Conservation (phyloP, 2,329 filamentous ascomycete species). For the Chrysoporthe deuterocubensis region DNA sequence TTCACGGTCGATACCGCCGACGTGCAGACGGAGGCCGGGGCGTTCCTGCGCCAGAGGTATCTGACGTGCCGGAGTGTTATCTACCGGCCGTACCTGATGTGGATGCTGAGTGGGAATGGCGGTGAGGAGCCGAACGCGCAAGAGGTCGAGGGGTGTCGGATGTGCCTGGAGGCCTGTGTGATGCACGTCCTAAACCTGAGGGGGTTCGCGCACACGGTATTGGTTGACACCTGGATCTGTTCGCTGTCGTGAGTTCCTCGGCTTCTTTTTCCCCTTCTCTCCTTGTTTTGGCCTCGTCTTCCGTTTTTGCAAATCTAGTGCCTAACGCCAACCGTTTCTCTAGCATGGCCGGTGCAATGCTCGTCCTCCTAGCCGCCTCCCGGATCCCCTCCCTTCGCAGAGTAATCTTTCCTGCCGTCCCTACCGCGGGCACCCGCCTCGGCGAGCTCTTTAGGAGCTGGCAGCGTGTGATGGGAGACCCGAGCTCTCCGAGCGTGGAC, state of each 20-base stretch:
- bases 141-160: slow-evolving; percentile 42
- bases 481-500: slow-evolving; percentile 50
- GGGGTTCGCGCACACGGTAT: slow-evolving; percentile 53
- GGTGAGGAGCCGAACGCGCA: slow-evolving; percentile 32
- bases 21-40: slow-evolving; percentile 46
- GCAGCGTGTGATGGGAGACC: slow-evolving; percentile 44
- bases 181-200: slow-evolving; percentile 53
- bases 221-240: slow-evolving; percentile 60
- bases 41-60: slow-evolving; percentile 55
- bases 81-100: slow-evolving; percentile 56
- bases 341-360: slow-evolving; percentile 55
- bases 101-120: slow-evolving; percentile 48
- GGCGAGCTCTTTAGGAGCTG: slow-evolving; percentile 46
- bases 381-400: slow-evolving; percentile 43
- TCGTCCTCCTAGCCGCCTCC: slow-evolving; percentile 51
- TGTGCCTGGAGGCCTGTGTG: slow-evolving; percentile 52
- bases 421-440: slow-evolving; percentile 47
- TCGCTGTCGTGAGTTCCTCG: slow-evolving; percentile 50
- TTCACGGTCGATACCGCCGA: slow-evolving; percentile 43
- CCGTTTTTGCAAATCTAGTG: not conserved
- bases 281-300: not conserved
- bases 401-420: slow-evolving; percentile 44
- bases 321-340: not conserved
- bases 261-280: not conserved
- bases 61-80: slow-evolving; percentile 57